Base-by-base conservation (phyloP, 1,284 basidiomycete genomes). In the Phellinidium pouzarii region DNA sequence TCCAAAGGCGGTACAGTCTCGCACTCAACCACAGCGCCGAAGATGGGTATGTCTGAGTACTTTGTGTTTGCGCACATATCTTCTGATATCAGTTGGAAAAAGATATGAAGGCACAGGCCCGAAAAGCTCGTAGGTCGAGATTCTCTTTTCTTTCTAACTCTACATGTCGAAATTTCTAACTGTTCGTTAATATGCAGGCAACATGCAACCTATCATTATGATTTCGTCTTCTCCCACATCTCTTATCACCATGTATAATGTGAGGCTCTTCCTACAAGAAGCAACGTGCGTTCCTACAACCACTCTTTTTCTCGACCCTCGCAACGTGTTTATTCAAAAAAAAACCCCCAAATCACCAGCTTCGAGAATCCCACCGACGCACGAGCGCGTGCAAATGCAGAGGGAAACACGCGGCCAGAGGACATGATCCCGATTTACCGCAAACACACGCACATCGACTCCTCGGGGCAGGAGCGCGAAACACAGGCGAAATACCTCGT, bases 201-300 rank as follows among this genome's bases (percentile, higher is more conserved):
- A 80, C 59, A 80, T 78, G 63, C 84, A 87, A 67, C 94, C 94
- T 0, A 98, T 99, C 64, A 94, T 98, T 66, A 86, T 98, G 69
- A 93, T 99, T 36, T 95, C 94, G 0, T 96, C 93, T 0, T 94
- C 91, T 1, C 94, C 94, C 0, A 97, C 94, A 0, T 85, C 94
- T 6, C 80, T 99, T 50, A 84, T 99, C 64, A 97, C 92, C 3
- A 96, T 99, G 92, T 87, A 94, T 78, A 99, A 99, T 66, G 92
- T 98, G 56, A 91, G 91, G 66, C 80, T 80, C 43, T 95, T 98
- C 68, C 71, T 99, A 14, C 91, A 97, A 70, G 90, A 97, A 62
- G 82, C 93, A 1, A 71, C 83, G 79, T 94, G 71, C 62, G 84
- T 71, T 5, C 2, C 43, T 14, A 34, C 14, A 8, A 2, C 19